Evolutionary conservation across 495 filamentous ascomycete genomes (phyloP).

Genomic region (Pseudevernia furfuracea): DNA sequence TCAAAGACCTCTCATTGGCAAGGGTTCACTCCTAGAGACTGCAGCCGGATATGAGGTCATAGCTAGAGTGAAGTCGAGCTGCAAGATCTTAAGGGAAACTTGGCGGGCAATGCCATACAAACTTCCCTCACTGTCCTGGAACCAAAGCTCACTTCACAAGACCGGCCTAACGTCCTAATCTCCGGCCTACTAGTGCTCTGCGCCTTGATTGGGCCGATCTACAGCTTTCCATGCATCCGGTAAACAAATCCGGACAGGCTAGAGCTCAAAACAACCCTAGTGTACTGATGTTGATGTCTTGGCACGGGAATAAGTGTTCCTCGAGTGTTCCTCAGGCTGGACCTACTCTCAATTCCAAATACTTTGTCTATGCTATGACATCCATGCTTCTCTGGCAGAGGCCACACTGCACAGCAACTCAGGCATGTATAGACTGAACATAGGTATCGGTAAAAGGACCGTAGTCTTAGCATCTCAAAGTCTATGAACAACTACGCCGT

Average conservation of each 20-base stretch:
- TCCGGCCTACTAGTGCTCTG: not conserved
- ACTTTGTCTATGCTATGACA: no score
- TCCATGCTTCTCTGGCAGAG: no score
- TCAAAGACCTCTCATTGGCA: not conserved
- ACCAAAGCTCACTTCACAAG: not conserved
- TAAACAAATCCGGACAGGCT: not conserved
- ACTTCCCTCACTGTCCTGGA: not conserved
- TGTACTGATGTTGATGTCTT: not conserved
- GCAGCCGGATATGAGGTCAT: not conserved
- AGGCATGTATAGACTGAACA: no score
- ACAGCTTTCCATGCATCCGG: not conserved
- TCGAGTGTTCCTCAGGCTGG: no score
- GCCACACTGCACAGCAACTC: no score
- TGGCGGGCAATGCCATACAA: not conserved
- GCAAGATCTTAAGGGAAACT: not conserved
- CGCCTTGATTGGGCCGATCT: not conserved
- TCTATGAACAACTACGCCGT: not conserved
- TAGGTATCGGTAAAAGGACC: no score
- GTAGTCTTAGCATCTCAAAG: not conserved
- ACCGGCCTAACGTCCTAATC: not conserved
- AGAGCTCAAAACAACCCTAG: not conserved
- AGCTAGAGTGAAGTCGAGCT: not conserved
- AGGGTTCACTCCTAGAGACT: not conserved
- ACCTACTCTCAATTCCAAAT: slow-evolving; percentile 1
- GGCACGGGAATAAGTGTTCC: no score